These are phyloP conservation scores for Actinidia chinensis DNA, from an alignment of 179 eudicot species.

Conservation along the genomic window DNA sequence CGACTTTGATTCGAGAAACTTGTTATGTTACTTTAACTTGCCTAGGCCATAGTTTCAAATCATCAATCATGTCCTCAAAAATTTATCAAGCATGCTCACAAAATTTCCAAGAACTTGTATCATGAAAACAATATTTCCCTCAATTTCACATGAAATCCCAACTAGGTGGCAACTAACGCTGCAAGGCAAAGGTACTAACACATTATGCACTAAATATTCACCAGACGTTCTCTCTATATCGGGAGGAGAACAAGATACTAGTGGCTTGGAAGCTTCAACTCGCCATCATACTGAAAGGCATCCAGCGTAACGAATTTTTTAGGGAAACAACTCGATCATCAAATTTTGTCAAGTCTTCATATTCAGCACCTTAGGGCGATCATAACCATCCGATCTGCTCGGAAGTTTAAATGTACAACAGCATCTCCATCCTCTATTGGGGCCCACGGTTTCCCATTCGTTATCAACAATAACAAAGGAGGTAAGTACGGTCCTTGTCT, in stretches of 20 bases:
- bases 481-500: constrained; percentile 74
- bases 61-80: too few relatives aligned
- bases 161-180: too few relatives aligned
- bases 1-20: too few relatives aligned
- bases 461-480: constrained; percentile 87
- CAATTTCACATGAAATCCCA: too few relatives aligned
- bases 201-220: constrained; percentile 77
- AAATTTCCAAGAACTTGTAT: too few relatives aligned
- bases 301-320: constrained; percentile 93
- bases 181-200: constrained; percentile 85
- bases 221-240: constrained; percentile 94
- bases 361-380: constrained; percentile 91
- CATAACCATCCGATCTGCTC: constrained; percentile 98
- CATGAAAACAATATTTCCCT: too few relatives aligned
- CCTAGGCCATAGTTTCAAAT: too few relatives aligned
- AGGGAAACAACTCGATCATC: constrained; percentile 83
- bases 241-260: constrained; percentile 94
- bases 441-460: constrained; percentile 77
- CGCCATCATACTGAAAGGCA: constrained; percentile 98
- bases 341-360: constrained; percentile 75
- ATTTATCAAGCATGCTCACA: too few relatives aligned
- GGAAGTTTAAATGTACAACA: constrained; percentile 79
- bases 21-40: too few relatives aligned
- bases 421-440: constrained; percentile 95
- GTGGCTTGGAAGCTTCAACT: constrained; percentile 82